These are phyloP conservation scores for Cutaneotrichosporon daszewskae DNA, from an alignment of 1,284 basidiomycete species.

Conservation along the genomic window DNA sequence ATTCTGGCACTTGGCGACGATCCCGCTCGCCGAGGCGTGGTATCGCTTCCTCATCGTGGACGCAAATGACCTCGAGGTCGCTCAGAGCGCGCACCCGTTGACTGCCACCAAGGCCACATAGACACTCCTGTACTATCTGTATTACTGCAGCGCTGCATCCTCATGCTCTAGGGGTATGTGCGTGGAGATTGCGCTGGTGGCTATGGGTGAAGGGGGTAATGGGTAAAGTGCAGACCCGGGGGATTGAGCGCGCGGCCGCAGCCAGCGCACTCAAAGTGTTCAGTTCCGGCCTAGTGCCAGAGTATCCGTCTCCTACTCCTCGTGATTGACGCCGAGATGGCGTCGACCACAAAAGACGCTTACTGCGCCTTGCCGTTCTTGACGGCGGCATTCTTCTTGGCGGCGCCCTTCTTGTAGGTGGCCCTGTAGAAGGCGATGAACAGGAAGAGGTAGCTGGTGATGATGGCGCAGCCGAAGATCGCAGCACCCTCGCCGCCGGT, in stretches of 20 bases:
- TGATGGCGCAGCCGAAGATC: slow-evolving; percentile 76
- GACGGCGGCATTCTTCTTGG: slow-evolving; percentile 20
- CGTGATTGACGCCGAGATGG: neutral
- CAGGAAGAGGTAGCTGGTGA: slow-evolving; percentile 82
- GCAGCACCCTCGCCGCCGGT: slow-evolving; percentile 85
- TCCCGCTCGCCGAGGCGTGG: slow-evolving; percentile 74
- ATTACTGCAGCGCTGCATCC: too few species aligned
- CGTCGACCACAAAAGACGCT: neutral
- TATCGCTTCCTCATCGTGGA: slow-evolving; percentile 58
- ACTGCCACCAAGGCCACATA: too few species aligned
- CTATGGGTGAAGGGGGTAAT: too few species aligned
- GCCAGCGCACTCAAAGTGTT: too few species aligned
- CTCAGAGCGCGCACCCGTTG: neutral
- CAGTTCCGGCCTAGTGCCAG: too few species aligned
- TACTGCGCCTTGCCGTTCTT: neutral
- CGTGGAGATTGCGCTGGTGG: too few species aligned
- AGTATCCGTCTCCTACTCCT: neutral
- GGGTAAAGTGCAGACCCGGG: too few species aligned
- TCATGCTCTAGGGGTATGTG: too few species aligned
- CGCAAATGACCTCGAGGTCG: slow-evolving; percentile 31
- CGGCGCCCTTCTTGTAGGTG: slow-evolving; percentile 39
- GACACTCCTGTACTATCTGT: too few species aligned
- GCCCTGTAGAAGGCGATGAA: slow-evolving; percentile 62
- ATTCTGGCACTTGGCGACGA: slow-evolving; percentile 87
- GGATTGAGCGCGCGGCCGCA: too few species aligned